These are phyloP conservation scores for Massariosphaeria phaeospora DNA, from an alignment of 495 filamentous ascomycete species.

Conservation along the genomic window DNA sequence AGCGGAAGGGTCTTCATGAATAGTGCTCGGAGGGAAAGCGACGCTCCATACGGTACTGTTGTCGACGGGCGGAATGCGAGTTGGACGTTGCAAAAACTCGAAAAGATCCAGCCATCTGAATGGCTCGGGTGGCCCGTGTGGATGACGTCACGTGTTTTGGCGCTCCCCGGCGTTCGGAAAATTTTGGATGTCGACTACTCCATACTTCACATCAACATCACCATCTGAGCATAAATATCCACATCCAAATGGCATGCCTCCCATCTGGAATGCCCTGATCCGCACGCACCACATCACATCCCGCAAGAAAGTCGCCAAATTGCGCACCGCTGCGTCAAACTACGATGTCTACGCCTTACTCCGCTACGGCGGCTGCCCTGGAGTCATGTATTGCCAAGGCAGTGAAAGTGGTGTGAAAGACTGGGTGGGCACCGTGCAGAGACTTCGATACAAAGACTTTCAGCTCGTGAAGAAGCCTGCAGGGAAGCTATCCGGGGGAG, in stretches of 20 bases:
- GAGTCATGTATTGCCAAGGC: constrained; percentile 74
- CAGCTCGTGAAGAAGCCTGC: constrained; percentile 35
- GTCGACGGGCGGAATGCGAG: constrained; percentile 2
- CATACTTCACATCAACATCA: too few relatives aligned
- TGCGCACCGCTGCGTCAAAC: constrained; percentile 58
- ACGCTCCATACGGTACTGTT: constrained; percentile 2
- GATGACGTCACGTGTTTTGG: too few relatives aligned
- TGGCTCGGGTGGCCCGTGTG: neutral
- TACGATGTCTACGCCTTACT: constrained; percentile 57
- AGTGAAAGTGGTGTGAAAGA: constrained; percentile 45
- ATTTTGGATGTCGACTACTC: too few relatives aligned
- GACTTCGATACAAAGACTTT: constrained; percentile 43
- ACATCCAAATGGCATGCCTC: constrained; percentile 19
- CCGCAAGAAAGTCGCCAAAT: constrained; percentile 65
- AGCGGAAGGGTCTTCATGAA: constrained; percentile 29
- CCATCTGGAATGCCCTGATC: constrained; percentile 53
- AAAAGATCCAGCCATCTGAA: neutral
- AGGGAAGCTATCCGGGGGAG: constrained; percentile 6
- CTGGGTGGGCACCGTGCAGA: constrained; percentile 55
- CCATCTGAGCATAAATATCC: too few relatives aligned
- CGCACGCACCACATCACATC: constrained; percentile 79
- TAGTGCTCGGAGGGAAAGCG: constrained; percentile 9
- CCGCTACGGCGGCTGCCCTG: constrained; percentile 61
- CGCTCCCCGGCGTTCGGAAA: too few relatives aligned
- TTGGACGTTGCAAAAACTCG: neutral